These are phyloP conservation scores for Plantago coronopus DNA, from an alignment of 305 asterid genomes.

Conservation along the genomic window DNA sequence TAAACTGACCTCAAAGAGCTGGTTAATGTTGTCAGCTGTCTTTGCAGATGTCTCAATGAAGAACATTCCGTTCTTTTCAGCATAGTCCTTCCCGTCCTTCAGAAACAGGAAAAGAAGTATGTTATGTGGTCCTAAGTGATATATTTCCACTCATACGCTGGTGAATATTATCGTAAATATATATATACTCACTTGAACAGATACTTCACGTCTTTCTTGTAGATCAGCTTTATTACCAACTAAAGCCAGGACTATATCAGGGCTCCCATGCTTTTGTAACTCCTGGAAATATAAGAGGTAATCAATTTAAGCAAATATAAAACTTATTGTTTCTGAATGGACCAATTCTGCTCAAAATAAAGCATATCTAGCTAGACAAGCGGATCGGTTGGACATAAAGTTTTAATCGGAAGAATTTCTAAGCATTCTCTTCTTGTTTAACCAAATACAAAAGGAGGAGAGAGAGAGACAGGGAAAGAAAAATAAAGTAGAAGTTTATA, in stretches of 20 bases:
- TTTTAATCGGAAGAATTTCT: too few species aligned
- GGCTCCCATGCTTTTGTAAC: constrained; percentile 93
- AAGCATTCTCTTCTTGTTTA: too few species aligned
- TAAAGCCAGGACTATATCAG: constrained; percentile 92
- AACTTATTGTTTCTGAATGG: neutral
- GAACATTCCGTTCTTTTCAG: constrained; percentile 95
- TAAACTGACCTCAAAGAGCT: constrained; percentile 82
- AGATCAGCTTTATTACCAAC: constrained; percentile 99
- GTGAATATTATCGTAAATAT: constrained; percentile 3
- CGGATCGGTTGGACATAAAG: neutral
- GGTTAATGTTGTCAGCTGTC: constrained; percentile 99
- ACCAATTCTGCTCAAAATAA: neutral
- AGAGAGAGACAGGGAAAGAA: too few species aligned
- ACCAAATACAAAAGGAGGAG: too few species aligned
- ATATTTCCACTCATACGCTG: constrained; percentile 15
- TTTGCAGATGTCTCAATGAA: constrained; percentile 97
- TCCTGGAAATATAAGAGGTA: constrained; percentile 42
- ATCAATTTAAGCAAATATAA: constrained; percentile 3
- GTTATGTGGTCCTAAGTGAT: constrained; percentile 2
- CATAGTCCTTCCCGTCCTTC: constrained; percentile 81
- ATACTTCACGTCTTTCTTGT: constrained; percentile 78
- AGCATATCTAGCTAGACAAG: neutral
- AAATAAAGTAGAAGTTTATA: too few species aligned
- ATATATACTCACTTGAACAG: constrained; percentile 57
- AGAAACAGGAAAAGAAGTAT: constrained; percentile 13